Conservation (phyloP, 768 basidiomycete genomes). For the Amanita pseudoporphyria region DNA sequence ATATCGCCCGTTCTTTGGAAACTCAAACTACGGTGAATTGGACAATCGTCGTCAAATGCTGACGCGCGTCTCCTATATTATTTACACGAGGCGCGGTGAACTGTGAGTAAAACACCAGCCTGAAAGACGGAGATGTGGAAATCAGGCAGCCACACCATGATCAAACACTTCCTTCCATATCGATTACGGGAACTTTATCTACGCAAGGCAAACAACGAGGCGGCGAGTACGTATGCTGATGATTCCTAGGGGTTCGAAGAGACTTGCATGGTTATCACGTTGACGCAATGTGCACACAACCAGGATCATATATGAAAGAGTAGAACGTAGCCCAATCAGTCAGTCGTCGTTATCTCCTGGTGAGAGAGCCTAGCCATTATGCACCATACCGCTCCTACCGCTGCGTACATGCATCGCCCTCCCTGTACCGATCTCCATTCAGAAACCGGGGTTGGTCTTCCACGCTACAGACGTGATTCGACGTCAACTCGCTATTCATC, state of each 20-base stretch:
- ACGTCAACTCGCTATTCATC: slow-evolving; percentile 5
- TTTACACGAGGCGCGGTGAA: neutral
- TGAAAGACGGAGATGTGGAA: neutral
- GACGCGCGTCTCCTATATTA: neutral
- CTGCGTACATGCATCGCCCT: slow-evolving; percentile 1
- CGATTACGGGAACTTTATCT: slow-evolving; percentile 5
- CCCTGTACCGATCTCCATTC: neutral
- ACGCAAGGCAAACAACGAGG: slow-evolving; percentile 1
- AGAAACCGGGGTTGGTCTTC: neutral
- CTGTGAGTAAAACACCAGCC: neutral
- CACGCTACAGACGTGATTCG: neutral
- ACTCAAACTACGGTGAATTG: neutral
- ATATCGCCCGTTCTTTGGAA: neutral
- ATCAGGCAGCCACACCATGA: neutral
- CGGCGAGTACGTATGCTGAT: neutral
- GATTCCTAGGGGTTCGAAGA: neutral
- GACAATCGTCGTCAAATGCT: neutral
- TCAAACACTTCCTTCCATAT: neutral
- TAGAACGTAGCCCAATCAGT: neutral
- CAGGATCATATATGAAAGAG: neutral
- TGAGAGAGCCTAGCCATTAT: neutral
- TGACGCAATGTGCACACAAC: slow-evolving; percentile 17
- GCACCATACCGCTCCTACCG: neutral
- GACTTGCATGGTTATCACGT: slow-evolving; percentile 26
- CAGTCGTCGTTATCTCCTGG: neutral